Percentiles rank a stretch among this genome's conserved stretches.
Evolutionary conservation across 208 protist genomes (phyloP).

Genomic region (Trypanosoma cruzi): DNA sequence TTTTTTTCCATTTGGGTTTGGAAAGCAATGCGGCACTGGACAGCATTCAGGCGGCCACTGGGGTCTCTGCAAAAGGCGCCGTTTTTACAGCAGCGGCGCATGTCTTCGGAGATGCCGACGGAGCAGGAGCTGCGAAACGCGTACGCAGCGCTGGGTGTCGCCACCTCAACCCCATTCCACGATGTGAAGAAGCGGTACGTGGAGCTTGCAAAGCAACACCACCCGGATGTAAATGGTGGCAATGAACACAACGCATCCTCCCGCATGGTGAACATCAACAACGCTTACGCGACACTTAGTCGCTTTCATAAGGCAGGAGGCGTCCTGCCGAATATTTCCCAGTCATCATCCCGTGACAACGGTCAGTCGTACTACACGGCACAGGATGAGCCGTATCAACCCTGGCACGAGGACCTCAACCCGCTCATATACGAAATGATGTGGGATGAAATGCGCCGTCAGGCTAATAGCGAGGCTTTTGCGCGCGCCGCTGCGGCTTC

Average conservation of each 20-base stretch:
- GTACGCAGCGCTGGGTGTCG: constrained; percentile 74
- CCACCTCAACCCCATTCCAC: constrained; percentile 37
- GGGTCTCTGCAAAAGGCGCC: background rate
- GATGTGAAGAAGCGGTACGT: constrained; percentile 88
- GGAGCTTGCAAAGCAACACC: constrained; percentile 86
- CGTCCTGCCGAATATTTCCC: constrained; percentile 20
- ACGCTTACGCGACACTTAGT: constrained; percentile 76
- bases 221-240: constrained; percentile 75
- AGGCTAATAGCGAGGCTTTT: constrained; percentile 55
- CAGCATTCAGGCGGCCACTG: constrained; percentile 2
- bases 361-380: constrained; percentile 49
- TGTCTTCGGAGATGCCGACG: constrained; percentile 33
- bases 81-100: constrained; percentile 27
- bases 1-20: constrained; percentile 3
- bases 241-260: constrained; percentile 28
- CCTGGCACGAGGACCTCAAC: constrained; percentile 86
- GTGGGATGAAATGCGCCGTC: constrained; percentile 90
- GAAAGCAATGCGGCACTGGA: constrained; percentile 17
- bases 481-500: constrained; percentile 12
- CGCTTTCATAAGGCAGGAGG: constrained; percentile 71
- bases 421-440: constrained; percentile 90
- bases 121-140: constrained; percentile 77
- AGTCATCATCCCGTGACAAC: background rate
- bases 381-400: constrained; percentile 59
- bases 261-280: constrained; percentile 87